Conservation (phyloP, 805 yeast genomes). For the Diddensiella santjacobensis region DNA sequence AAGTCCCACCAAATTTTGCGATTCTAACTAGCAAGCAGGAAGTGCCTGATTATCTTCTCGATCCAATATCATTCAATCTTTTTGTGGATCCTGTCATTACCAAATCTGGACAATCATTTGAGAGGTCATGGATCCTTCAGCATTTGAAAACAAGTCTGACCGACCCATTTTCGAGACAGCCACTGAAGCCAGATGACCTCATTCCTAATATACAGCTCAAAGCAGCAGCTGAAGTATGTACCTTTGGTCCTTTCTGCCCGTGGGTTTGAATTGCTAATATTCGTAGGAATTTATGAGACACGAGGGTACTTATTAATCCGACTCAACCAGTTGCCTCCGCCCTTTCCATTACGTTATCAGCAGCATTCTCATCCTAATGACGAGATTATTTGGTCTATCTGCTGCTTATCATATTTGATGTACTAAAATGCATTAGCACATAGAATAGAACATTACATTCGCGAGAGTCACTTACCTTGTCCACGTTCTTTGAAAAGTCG, state of each 20-base stretch:
- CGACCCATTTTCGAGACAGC: slow-evolving; percentile 43
- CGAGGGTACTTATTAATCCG: slow-evolving; percentile 15
- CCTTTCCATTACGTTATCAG: no score
- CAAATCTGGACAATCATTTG: slow-evolving; percentile 43
- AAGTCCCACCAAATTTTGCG: not conserved
- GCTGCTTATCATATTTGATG: slow-evolving; percentile 50
- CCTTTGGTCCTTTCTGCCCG: not conserved
- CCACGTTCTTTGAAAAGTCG: slow-evolving; percentile 67
- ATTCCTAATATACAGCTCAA: slow-evolving; percentile 41
- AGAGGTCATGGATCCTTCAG: slow-evolving; percentile 37
- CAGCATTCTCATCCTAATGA: slow-evolving; percentile 29
- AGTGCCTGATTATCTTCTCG: slow-evolving; percentile 38
- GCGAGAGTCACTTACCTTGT: slow-evolving; percentile 36
- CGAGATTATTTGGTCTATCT: slow-evolving; percentile 39
- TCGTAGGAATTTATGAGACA: slow-evolving; percentile 17
- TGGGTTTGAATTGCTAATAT: not conserved
- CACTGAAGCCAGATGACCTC: slow-evolving; percentile 35
- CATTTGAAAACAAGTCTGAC: slow-evolving; percentile 36
- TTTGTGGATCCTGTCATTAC: slow-evolving; percentile 44
- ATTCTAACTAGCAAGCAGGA: slow-evolving; percentile 15
- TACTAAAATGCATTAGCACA: slow-evolving; percentile 51
- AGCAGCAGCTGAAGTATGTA: slow-evolving; percentile 35
- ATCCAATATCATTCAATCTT: slow-evolving; percentile 41
- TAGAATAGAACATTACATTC: slow-evolving; percentile 39
- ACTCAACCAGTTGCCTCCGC: not conserved